These are phyloP conservation scores for Collybia sp. DNA, from an alignment of 768 basidiomycete species.

Conservation along the genomic window DNA sequence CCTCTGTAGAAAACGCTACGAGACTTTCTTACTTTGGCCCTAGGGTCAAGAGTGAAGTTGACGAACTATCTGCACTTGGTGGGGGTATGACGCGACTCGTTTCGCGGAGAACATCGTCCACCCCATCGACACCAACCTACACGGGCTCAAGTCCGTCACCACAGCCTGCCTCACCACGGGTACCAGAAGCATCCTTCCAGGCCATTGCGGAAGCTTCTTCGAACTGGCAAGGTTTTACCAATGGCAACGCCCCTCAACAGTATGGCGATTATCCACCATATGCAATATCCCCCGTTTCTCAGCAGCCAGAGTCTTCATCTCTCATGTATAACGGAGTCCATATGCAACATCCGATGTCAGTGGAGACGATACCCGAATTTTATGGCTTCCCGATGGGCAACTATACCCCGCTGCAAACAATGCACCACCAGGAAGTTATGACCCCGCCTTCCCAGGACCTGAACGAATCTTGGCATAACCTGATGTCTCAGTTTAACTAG, in stretches of 20 bases:
- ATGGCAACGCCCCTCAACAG: constrained; percentile 19
- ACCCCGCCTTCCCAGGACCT: constrained; percentile 29
- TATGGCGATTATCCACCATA: constrained; percentile 17
- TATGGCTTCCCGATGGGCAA: constrained; percentile 18
- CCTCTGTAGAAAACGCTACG: constrained; percentile 15
- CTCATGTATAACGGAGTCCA: constrained; percentile 8
- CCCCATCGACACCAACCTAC: constrained; percentile 40
- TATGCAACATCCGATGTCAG: constrained; percentile 15
- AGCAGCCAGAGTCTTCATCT: constrained; percentile 9
- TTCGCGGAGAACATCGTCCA: constrained; percentile 39
- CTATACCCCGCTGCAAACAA: constrained; percentile 16
- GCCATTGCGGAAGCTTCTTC: constrained; percentile 11
- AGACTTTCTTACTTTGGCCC: constrained; percentile 32
- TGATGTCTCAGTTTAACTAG: constrained; percentile 40
- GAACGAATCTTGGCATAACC: constrained; percentile 43
- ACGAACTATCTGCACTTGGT: constrained; percentile 56
- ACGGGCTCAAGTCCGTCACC: constrained; percentile 38
- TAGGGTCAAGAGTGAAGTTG: constrained; percentile 53
- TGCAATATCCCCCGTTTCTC: constrained; percentile 6
- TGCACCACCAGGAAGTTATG: constrained; percentile 22
- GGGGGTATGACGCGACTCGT: constrained; percentile 58
- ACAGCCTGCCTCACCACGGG: constrained; percentile 41
- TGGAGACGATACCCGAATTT: constrained; percentile 26
- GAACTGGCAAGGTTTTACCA: constrained; percentile 28
- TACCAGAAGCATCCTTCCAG: constrained; percentile 13